A percentile compares a stretch with the other conserved stretches of the same genome.
phyloP scores from a whole-genome alignment of 1,139 yeast genomes.

The Hanseniaspora gamundiae region DNA sequence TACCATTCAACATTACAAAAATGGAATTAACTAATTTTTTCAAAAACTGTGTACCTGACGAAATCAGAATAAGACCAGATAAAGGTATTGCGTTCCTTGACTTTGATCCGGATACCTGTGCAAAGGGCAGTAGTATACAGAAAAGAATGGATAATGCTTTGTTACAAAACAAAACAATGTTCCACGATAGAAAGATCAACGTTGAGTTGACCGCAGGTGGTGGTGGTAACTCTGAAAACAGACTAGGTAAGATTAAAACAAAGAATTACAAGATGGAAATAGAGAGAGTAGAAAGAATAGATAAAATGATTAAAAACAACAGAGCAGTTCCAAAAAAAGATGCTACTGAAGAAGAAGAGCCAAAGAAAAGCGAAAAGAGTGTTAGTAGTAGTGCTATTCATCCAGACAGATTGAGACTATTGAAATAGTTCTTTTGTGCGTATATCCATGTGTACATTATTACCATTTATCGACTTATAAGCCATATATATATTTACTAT shows the following conservation, averaged over 20 bases:
- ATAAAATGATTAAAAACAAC: conserved; percentile 20
- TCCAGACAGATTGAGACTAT: not conserved
- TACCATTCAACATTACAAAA: conserved; percentile 61
- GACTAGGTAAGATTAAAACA: conserved; percentile 59
- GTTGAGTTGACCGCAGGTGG: conserved; percentile 98
- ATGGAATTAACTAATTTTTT: conserved; percentile 64
- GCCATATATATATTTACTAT: not conserved
- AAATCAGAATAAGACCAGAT: conserved; percentile 64
- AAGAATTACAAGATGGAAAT: conserved; percentile 65
- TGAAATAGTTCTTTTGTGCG: not conserved
- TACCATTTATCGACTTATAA: no score
- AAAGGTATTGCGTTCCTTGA: conserved; percentile 92
- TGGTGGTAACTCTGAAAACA: conserved; percentile 74
- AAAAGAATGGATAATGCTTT: conserved; percentile 74
- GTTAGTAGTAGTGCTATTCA: not conserved
- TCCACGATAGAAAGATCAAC: conserved; percentile 67
- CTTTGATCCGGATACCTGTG: conserved; percentile 36
- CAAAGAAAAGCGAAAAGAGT: not conserved
- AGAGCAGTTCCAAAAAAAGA: conserved; percentile 6
- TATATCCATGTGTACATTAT: not conserved
- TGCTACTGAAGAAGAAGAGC: no score
- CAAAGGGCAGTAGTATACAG: conserved; percentile 37
- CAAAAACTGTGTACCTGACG: conserved; percentile 58
- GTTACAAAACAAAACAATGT: conserved; percentile 61
- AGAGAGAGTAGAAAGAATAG: conserved; percentile 46